These are phyloP conservation scores for Gonapodya prolifera DNA, from an alignment of 192 early-diverging fungal genomes.

Conservation along the genomic window DNA sequence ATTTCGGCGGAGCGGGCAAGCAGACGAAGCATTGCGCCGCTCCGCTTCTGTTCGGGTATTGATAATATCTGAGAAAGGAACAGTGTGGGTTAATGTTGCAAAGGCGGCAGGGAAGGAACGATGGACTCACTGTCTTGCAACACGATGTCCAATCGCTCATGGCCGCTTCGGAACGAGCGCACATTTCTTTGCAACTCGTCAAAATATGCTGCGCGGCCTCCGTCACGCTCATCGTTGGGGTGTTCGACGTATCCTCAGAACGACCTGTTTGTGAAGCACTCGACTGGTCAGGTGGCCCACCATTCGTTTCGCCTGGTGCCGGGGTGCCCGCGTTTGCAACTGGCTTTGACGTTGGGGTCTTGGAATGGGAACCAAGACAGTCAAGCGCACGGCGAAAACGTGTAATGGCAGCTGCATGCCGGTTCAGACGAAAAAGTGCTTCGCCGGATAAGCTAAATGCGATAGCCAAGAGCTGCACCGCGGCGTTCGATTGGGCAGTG, in stretches of 20 bases:
- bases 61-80: neutral
- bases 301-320: too few species aligned
- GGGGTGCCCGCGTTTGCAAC: too few species aligned
- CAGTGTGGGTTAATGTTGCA: neutral
- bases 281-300: too few species aligned
- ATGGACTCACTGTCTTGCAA: neutral
- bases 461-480: neutral
- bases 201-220: neutral
- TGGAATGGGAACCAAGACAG: neutral
- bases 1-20: neutral
- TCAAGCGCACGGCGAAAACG: neutral
- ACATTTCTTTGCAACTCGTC: neutral
- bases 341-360: neutral
- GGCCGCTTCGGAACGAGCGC: neutral
- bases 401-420: neutral
- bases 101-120: too few species aligned
- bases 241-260: too few species aligned
- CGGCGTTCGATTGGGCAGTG: too few species aligned
- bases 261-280: too few species aligned
- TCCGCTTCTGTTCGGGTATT: neutral
- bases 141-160: neutral
- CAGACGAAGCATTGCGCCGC: neutral
- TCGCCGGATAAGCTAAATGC: neutral
- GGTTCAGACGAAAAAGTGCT: neutral
- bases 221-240: too few species aligned